A percentile compares a stretch with the other conserved stretches of the same genome.
Evolutionary conservation across 345 rosid genomes (phyloP).

Genomic region (Salix udensis): DNA sequence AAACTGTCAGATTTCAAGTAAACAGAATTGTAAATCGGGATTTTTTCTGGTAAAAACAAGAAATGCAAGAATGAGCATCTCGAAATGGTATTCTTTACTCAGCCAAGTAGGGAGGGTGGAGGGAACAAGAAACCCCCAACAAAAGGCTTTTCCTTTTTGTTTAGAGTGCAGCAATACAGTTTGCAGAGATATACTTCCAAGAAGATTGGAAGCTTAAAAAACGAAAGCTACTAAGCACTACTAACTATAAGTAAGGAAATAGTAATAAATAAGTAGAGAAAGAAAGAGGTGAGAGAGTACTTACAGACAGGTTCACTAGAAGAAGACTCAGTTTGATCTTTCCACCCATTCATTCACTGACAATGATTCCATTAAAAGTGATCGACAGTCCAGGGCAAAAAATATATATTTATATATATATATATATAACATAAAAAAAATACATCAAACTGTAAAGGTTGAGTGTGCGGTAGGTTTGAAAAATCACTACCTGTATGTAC

Average conservation of each 20-base stretch:
- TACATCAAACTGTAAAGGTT: neutral
- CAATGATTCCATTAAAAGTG: conserved; percentile 40
- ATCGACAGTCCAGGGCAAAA: neutral
- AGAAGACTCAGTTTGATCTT: conserved; percentile 26
- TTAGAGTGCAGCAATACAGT: neutral
- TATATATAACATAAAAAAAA: neutral
- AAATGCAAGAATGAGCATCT: conserved; percentile 1
- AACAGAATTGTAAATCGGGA: neutral
- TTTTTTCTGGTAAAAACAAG: neutral
- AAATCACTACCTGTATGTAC: conserved; percentile 8
- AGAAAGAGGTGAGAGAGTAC: conserved; percentile 14
- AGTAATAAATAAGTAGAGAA: conserved; percentile 18
- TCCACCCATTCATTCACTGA: conserved; percentile 42
- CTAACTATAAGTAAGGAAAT: conserved; percentile 19
- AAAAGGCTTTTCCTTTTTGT: neutral
- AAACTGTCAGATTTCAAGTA: conserved; percentile 6
- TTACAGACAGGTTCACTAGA: conserved; percentile 26
- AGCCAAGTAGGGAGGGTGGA: neutral
- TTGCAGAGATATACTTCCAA: conserved; percentile 21
- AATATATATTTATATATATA: neutral
- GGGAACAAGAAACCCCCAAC: neutral
- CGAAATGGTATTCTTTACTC: neutral
- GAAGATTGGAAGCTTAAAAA: conserved; percentile 29
- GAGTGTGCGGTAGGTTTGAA: neutral
- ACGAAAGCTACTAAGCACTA: conserved; percentile 30